phyloP scores from a whole-genome alignment of 2,329 filamentous ascomycete species.

The Pestalotiopsis sp. region DNA sequence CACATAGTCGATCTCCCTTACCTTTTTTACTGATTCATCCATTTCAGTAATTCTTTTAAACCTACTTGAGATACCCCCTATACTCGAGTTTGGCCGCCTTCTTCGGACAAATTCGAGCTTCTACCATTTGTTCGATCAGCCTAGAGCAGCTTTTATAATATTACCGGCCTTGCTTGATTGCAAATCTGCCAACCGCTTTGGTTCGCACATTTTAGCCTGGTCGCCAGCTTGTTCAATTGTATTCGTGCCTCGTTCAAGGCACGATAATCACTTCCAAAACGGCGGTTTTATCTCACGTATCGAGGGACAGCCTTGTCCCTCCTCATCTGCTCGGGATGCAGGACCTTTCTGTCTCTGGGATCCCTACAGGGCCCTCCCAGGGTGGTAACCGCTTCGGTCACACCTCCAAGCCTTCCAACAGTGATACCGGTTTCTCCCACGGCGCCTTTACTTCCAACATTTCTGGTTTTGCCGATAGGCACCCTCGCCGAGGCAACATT shows the following conservation, averaged over 20 bases:
- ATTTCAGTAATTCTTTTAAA: constrained; percentile 19
- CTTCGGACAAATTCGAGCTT: constrained; percentile 26
- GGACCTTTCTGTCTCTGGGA: constrained; percentile 71
- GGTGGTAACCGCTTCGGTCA: constrained; percentile 67
- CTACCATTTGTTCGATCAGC: constrained; percentile 22
- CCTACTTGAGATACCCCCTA: constrained; percentile 26
- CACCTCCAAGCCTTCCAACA: constrained; percentile 78
- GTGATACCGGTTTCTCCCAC: constrained; percentile 89
- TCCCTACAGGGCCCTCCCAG: constrained; percentile 57
- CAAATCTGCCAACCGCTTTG: constrained; percentile 14
- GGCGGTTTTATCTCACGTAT: constrained; percentile 76
- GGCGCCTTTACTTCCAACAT: constrained; percentile 89
- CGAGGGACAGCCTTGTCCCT: constrained; percentile 84
- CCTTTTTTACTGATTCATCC: constrained; percentile 19
- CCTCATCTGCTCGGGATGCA: constrained; percentile 91
- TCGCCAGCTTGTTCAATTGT: constrained; percentile 24
- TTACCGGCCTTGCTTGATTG: constrained; percentile 24
- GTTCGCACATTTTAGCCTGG: constrained; percentile 12
- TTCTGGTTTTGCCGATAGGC: constrained; percentile 82
- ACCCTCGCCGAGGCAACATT: constrained; percentile 82
- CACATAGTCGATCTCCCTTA: constrained; percentile 28
- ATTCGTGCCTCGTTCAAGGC: constrained; percentile 46
- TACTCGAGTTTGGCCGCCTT: constrained; percentile 24
- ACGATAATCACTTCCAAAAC: constrained; percentile 70
- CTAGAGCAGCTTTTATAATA: constrained; percentile 31